Evolutionary conservation across 768 basidiomycete genomes (phyloP).

Genomic region (Leucogyrophana mollusca): DNA sequence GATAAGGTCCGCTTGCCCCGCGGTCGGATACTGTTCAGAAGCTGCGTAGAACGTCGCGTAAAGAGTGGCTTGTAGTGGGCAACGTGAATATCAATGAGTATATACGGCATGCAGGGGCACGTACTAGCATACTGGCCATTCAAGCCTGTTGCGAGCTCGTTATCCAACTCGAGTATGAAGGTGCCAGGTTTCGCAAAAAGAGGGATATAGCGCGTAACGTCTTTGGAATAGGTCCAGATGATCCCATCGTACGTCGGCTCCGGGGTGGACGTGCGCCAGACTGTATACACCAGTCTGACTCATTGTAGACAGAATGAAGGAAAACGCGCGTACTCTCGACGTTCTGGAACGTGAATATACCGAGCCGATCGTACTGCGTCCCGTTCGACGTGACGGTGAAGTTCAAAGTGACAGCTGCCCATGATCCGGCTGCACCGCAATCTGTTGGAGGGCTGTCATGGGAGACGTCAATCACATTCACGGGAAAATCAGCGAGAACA

Average conservation of each 20-base stretch:
- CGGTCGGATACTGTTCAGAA: constrained; percentile 52
- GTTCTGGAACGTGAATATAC: constrained; percentile 72
- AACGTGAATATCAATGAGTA: neutral
- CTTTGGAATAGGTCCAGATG: constrained; percentile 77
- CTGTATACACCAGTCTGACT: constrained; percentile 28
- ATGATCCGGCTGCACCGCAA: constrained; percentile 68
- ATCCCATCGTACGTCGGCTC: constrained; percentile 72
- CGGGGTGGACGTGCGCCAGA: constrained; percentile 80
- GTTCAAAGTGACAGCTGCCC: constrained; percentile 74
- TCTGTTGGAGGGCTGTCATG: constrained; percentile 63
- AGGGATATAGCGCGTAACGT: constrained; percentile 70
- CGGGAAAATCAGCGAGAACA: neutral
- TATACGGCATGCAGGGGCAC: constrained; percentile 12
- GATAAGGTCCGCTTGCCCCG: constrained; percentile 59
- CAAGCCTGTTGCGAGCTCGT: constrained; percentile 54
- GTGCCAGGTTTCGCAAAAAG: constrained; percentile 67
- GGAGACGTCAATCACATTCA: neutral
- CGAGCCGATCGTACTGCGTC: constrained; percentile 72
- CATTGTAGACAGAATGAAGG: neutral
- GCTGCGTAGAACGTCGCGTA: constrained; percentile 73
- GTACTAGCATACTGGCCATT: constrained; percentile 71
- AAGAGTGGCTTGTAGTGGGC: constrained; percentile 49
- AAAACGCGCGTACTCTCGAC: constrained; percentile 60
- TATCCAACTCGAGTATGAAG: constrained; percentile 75
- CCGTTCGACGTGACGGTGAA: constrained; percentile 79